Evolutionary conservation across 129 eudicot species (phyloP), one percentile per base, ranked within the genome.

Genomic region (Tagetes erecta): DNA sequence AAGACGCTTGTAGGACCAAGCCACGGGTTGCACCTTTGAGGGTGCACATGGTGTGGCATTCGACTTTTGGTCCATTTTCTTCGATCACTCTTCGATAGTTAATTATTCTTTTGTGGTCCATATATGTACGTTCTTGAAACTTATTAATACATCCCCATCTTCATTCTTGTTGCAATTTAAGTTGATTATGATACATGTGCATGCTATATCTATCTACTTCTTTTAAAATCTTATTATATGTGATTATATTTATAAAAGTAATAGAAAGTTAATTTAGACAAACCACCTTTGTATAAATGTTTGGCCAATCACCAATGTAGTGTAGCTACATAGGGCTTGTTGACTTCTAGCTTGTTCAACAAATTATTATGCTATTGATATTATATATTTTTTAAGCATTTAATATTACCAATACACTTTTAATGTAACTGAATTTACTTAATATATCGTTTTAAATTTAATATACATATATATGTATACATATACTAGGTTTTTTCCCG

Each of bases 11-110:
- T 69, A 41, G 67, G 73, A 42, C 80, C 80, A 35, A 53, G 67
- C 67, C 67, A 77, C 1, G 70, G 70, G 75, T 69, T 53, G 76
- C 64, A 38, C 68, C 80, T 67, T 67, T 76, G 71, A 64, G 57
- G 74, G 74, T 67, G 80, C 80, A 68, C 81, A 68, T 77, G 81
- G 81, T 57, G 35, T 58, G 40, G 52, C 75, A 67, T 58, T 58
- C 41, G 47, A 53, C 59, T 53, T 67, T 76, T 34, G 58, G 68
- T 55, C 80, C 73, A 50, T 67, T 34, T 76, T 44, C 11, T 41
- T n/a, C 27, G 27, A 20, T 20, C 38, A 33, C 1, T 52, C 68
- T 27, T 77, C 37, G 41, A 56, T 45, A 62, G 52, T 57, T 45
- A 62, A 42, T 57, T 68, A 44, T 59, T 53, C 62, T 56, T 56